Evolutionary conservation across 495 filamentous ascomycete genomes (phyloP).

Genomic region (Cryomyces minteri): DNA sequence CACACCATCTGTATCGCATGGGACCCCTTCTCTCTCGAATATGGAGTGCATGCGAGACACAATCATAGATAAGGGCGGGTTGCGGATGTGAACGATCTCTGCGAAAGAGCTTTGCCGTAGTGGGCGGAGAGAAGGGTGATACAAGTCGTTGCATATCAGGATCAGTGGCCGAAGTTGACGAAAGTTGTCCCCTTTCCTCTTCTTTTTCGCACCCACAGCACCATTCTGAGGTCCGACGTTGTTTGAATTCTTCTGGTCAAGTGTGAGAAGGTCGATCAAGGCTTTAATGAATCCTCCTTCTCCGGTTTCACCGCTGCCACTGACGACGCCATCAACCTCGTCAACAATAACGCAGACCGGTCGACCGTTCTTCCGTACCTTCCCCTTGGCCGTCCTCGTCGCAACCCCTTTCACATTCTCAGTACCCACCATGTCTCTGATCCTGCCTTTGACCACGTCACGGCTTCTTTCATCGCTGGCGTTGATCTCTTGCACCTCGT

Average conservation of each 20-base stretch:
- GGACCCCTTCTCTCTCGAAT: slow-evolving; percentile 71
- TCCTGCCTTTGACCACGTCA: slow-evolving; percentile 72
- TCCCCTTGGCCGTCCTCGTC: slow-evolving; percentile 39
- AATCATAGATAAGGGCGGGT: slow-evolving; percentile 75
- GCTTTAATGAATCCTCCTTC: slow-evolving; percentile 91
- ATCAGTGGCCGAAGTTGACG: slow-evolving; percentile 73
- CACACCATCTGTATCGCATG: slow-evolving; percentile 71
- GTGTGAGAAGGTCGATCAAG: slow-evolving; percentile 67
- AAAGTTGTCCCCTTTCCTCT: slow-evolving; percentile 62
- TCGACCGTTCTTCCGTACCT: slow-evolving; percentile 54
- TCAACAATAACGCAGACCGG: slow-evolving; percentile 91
- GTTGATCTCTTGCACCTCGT: slow-evolving; percentile 83
- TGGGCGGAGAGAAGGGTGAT: slow-evolving; percentile 71
- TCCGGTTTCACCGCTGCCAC: slow-evolving; percentile 50
- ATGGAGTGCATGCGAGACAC: slow-evolving; percentile 61
- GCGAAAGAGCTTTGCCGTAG: slow-evolving; percentile 64
- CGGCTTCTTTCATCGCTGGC: slow-evolving; percentile 62
- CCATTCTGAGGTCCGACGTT: slow-evolving; percentile 18
- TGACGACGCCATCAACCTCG: slow-evolving; percentile 86
- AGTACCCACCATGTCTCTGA: slow-evolving; percentile 72
- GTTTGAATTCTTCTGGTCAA: slow-evolving; percentile 63
- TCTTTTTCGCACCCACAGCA: slow-evolving; percentile 22
- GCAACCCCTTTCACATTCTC: slow-evolving; percentile 78
- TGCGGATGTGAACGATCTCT: slow-evolving; percentile 83
- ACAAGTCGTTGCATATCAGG: slow-evolving; percentile 95